Conservation (phyloP, 1,284 basidiomycete species). For the Tilletia indica region DNA sequence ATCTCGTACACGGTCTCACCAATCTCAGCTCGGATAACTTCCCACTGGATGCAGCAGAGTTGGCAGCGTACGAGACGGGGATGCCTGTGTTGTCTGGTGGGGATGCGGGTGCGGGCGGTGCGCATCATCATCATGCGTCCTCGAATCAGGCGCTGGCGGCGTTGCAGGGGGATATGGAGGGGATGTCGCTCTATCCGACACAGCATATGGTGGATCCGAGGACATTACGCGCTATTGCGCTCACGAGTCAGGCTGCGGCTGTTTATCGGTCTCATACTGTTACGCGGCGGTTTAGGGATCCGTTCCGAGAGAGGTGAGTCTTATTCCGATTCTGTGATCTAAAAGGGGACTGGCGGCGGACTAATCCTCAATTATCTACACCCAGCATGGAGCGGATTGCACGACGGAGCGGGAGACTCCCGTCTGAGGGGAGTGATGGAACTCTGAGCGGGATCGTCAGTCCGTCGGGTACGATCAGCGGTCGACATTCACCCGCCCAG, state of each 20-base stretch:
- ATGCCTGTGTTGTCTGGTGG: background rate
- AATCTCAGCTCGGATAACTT: slow-evolving; percentile 44
- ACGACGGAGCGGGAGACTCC: slow-evolving; percentile 20
- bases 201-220: slow-evolving; percentile 38
- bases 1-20: slow-evolving; percentile 53
- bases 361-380: background rate
- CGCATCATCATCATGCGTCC: no score
- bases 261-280: slow-evolving; percentile 47
- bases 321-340: background rate
- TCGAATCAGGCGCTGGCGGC: background rate
- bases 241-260: slow-evolving; percentile 48
- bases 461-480: slow-evolving; percentile 1
- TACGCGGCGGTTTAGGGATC: slow-evolving; percentile 50
- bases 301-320: slow-evolving; percentile 37
- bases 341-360: no score
- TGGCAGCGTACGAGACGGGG: slow-evolving; percentile 29
- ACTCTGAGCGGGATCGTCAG: background rate
- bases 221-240: slow-evolving; percentile 49
- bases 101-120: background rate
- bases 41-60: slow-evolving; percentile 49
- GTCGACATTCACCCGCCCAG: slow-evolving; percentile 6
- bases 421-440: background rate
- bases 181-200: background rate
- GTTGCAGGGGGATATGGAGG: background rate
- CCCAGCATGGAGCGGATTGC: slow-evolving; percentile 36